Evolutionary conservation across 257 asterid genomes (phyloP), one percentile per base, ranked within the genome.

Genomic region (Primulina tabacum): DNA sequence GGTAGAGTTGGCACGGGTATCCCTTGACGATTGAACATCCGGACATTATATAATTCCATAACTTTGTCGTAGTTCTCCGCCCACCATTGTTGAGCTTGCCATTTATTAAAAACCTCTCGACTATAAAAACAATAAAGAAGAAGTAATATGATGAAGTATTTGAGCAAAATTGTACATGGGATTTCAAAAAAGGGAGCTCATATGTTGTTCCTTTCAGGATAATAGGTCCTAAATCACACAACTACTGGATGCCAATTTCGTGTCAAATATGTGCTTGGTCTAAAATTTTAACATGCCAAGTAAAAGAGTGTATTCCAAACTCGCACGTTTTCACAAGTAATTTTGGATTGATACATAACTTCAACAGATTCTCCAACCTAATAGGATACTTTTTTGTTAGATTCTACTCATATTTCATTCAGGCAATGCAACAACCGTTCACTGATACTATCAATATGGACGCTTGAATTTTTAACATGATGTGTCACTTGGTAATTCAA

Each of bases 11-110:
- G 80, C 64, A 81, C 47, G 12, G 97, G 97, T 33, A 70, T 86
- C 32, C 87, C 82, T 47, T 78, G 87, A 64, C 71, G 87, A 62
- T 85, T 83, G 73, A 87, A 81, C 73, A 83, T 79, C 80, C 82
- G 90, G 77, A 92, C 97, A 52, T 92, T 92, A 88, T 92, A 92
- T 66, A 92, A 69, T 72, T 92, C 98, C 90, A 88, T 83, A 26
- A 92, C 95, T 75, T 82, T 92, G 73, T 92, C 97, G 53, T 81
- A 78, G 80, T 92, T 92, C 81, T 88, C 97, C 1, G 85, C 86
- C 98, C 98, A 92, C 98, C 98, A 92, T 59, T 76, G 70, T 75
- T 92, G 98, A 72, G 97, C 98, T 80, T 87, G 91, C 92, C 95
- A 85, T 81, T 90, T 92, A 81, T 84, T 87, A 78, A 90, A 92